Base-by-base conservation (phyloP, 192 early-diverging fungal species). In the Backusella sp. region DNA sequence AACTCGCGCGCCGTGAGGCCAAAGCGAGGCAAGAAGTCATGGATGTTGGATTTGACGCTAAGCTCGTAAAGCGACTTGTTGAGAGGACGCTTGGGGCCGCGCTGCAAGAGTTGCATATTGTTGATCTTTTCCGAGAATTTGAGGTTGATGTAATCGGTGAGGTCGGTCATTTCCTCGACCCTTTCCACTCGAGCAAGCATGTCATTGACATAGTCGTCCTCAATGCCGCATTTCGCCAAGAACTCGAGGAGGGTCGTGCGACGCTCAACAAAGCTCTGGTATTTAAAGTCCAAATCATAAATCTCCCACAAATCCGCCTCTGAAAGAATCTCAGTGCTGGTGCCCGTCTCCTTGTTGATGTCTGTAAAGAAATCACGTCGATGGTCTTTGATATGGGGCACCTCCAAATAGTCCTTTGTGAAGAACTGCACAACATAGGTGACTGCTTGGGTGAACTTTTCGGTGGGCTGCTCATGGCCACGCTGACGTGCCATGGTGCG, bases 351-450 rank as follows among this genome's bases (percentile, higher is more conserved):
- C 65, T 68, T 77, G n/a, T 86, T 83, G 17, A 73, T 69, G 23
- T 56, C 76, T n/a, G 91, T 89, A 75, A 94, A 91, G 74, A 95
- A 92, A 79, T 99, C 97, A 67, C 93, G 91, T 49, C 95, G 89
- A 77, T 98, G 95, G 14, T 86, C 86, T 39, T 88, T 84, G 73
- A 99, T 94, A 78, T 93, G 98, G 8, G 98, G 98, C 30, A 99
- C 95, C 79, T 99, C 98, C 74, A 89, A 80, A 53, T 93, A 88
- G 76, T 98, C 94, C 46, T 88, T 84, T 34, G 89, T 88, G 66
- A 98, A 74, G 75, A 92, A 92, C 72, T 84, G 83, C 39, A 96
- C 86, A 59, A 95, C 90, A 53, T 88, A 68, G 4, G 53, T 74
- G 28, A 82, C 68, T 0, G 81, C 75, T 1, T 26, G 28, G 1